Percentiles rank a stretch among this genome's conserved stretches.
phyloP scores from a whole-genome alignment of 495 filamentous ascomycete genomes.

The Aspergillus biplanus region DNA sequence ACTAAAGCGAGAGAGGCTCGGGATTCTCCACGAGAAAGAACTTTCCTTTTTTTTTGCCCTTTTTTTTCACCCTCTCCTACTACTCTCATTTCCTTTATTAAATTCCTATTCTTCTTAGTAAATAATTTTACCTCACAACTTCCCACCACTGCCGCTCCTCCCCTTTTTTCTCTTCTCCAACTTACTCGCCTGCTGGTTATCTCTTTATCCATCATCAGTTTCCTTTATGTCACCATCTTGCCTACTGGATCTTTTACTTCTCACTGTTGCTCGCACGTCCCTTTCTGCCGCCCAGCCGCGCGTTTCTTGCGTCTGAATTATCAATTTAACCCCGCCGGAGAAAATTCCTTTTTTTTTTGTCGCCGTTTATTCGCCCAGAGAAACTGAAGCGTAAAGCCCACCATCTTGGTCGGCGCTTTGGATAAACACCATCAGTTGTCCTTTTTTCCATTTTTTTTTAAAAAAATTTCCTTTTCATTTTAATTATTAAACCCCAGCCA shows the following conservation, averaged over 20 bases:
- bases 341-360: constrained; percentile 22
- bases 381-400: constrained; percentile 4
- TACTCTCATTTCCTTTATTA: constrained; percentile 20
- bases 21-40: constrained; percentile 22
- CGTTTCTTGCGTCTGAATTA: constrained; percentile 46
- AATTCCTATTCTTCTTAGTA: constrained; percentile 41
- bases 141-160: constrained; percentile 33
- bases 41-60: constrained; percentile 6
- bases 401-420: constrained; percentile 13
- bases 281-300: constrained; percentile 48
- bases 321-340: constrained; percentile 24
- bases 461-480: constrained; percentile 13
- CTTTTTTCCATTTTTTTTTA: constrained; percentile 15
- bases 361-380: constrained; percentile 10
- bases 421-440: constrained; percentile 1
- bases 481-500: constrained; percentile 12
- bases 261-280: constrained; percentile 37
- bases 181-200: constrained; percentile 34
- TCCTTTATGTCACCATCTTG: constrained; percentile 51
- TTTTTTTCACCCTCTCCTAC: constrained; percentile 21
- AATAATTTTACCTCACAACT: constrained; percentile 53
- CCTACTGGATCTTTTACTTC: constrained; percentile 19
- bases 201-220: constrained; percentile 43
- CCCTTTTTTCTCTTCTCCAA: constrained; percentile 27
- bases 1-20: constrained; percentile 15